Evolutionary conservation across 345 rosid genomes (phyloP), one percentile per base, ranked within the genome.

Genomic region (Theobroma cacao): DNA sequence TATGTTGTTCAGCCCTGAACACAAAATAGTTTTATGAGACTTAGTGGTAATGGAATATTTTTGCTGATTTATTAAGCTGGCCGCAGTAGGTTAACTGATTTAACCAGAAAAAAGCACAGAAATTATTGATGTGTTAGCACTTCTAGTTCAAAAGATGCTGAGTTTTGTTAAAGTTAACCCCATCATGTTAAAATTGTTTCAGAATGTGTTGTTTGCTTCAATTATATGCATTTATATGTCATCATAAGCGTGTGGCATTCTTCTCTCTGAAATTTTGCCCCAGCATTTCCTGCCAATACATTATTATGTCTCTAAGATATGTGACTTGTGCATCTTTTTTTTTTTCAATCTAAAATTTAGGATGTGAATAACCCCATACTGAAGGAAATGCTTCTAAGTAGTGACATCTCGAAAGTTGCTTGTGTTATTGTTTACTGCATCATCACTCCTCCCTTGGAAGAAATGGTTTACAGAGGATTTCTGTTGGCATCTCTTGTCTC

Each of bases 401-500:
- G 87, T 67, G 78, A 85, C 78, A 78, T 84, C 58, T 81, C 95
- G 7, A 90, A 83, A 83, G 79, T 52, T 55, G 92, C 92, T 1
- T 87, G 90, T 65, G 47, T 88, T 66, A 81, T 86, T 3, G 88
- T 93, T 50, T 87, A 86, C 83, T 92, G 98, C 78, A 10, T 87
- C 64, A 63, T 87, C 60, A 89, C 97, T 68, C 97, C 98, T 10
- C 24, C 90, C 41, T 52, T 93, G 9, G 98, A 95, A 81, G 98
- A 95, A 87, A 80, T 81, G 4, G 83, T 95, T 59, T 95, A 93
- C 86, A 87, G 98, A 86, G 92, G 97, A 2, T 95, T 92, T 79
- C 87, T 93, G 11, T 61, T 95, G 85, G 85, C 83, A 30, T 88
- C 93, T 6, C 90, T 95, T 15, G 83, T 91, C 38, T 83, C 89